These are phyloP conservation scores for Ceratobasidium sp. DNA, from an alignment of 1,284 basidiomycete species.

Conservation along the genomic window DNA sequence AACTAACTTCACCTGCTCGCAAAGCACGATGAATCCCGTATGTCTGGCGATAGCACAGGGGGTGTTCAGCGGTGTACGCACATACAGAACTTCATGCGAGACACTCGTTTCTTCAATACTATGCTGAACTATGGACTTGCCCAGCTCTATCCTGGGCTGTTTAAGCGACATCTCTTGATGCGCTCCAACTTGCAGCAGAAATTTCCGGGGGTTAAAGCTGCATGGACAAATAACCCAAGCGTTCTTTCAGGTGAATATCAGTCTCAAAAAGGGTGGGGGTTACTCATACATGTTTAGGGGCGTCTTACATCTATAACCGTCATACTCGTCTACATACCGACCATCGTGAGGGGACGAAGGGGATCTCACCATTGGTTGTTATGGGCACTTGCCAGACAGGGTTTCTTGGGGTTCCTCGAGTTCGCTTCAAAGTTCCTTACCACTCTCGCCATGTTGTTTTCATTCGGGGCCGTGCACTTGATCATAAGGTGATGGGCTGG, in stretches of 20 bases:
- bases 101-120: background rate
- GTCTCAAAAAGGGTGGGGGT: background rate
- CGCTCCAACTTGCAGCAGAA: background rate
- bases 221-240: background rate
- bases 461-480: background rate
- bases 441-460: background rate
- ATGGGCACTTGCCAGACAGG: background rate
- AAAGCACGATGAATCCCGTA: background rate
- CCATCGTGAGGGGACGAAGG: background rate
- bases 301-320: background rate
- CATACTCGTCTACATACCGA: background rate
- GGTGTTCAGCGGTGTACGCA: background rate
- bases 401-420: background rate
- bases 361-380: background rate
- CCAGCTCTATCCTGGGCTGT: background rate
- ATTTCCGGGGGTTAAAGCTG: background rate
- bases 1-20: too few species aligned
- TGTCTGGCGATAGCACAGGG: background rate
- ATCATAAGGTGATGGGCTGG: conserved; percentile 1
- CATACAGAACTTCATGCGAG: background rate
- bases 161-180: background rate
- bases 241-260: background rate
- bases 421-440: background rate
- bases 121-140: background rate
- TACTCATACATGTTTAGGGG: background rate